phyloP scores from a whole-genome alignment of 352 stramenopile species.

The Globisporangium cederbergense region DNA sequence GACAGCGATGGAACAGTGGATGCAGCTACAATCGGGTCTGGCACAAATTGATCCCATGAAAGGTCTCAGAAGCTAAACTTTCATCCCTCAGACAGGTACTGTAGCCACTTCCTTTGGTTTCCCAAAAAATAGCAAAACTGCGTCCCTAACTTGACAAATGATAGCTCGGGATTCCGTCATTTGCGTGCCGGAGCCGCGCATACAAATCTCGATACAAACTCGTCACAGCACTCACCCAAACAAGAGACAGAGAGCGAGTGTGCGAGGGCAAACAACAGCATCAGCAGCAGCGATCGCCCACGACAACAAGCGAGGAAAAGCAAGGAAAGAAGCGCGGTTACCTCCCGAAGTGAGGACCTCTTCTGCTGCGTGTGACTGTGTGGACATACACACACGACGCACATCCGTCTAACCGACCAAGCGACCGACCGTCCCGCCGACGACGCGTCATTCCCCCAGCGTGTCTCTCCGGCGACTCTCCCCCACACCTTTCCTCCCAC shows the following conservation, averaged over 20 bases:
- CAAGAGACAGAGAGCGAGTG: constrained; percentile 10
- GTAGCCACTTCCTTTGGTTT: background rate
- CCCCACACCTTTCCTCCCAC: background rate
- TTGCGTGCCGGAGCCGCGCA: background rate
- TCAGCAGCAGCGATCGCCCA: background rate
- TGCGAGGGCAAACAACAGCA: constrained; percentile 1
- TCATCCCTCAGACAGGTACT: background rate
- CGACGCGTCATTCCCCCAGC: too few species aligned
- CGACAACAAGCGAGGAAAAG: background rate
- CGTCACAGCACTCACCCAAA: background rate
- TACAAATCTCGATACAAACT: background rate
- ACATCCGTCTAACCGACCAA: too few species aligned
- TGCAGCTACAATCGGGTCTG: background rate
- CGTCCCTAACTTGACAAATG: background rate
- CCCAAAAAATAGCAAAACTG: background rate
- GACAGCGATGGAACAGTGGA: background rate
- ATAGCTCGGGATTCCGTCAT: background rate
- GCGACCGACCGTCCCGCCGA: too few species aligned
- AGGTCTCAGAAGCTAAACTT: too few species aligned
- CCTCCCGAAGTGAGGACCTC: background rate
- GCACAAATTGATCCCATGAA: too few species aligned
- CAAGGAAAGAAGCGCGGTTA: constrained; percentile 5
- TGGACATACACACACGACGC: background rate
- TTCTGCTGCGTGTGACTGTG: background rate
- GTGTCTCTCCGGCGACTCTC: background rate